Percentiles rank a stretch among this genome's conserved stretches.
Conservation (phyloP, 352 stramenopile species). For the Pythium sp. region DNA sequence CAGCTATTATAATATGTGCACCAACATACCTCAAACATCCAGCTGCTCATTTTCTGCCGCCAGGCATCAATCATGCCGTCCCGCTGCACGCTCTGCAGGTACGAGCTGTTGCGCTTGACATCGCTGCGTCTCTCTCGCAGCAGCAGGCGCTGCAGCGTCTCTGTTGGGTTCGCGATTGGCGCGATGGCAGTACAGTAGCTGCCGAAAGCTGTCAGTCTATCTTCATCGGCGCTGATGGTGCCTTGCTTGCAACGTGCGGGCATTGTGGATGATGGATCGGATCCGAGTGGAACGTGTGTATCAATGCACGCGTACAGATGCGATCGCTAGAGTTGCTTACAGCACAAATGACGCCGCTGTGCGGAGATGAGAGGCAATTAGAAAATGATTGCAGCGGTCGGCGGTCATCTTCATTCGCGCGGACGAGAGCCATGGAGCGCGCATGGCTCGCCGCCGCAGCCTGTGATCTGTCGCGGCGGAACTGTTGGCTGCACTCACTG, state of each 20-base stretch:
- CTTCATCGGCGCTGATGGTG: background rate
- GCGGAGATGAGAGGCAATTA: background rate
- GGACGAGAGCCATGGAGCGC: background rate
- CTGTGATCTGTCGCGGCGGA: conserved; percentile 8
- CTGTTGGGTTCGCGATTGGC: background rate
- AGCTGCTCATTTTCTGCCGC: conserved; percentile 42
- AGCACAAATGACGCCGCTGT: background rate
- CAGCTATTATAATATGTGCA: too few species aligned
- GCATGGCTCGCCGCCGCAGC: background rate
- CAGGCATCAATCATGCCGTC: conserved; percentile 43
- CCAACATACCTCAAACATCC: conserved; percentile 44
- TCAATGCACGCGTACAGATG: background rate
- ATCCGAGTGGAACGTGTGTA: conserved; percentile 1
- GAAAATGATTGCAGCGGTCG: background rate
- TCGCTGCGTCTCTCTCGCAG: conserved; percentile 3
- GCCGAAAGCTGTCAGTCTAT: background rate
- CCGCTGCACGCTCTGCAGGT: conserved; percentile 30
- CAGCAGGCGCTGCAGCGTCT: conserved; percentile 17
- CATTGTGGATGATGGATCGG: background rate
- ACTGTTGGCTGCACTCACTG: conserved; percentile 15
- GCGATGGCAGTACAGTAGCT: background rate
- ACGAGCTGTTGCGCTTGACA: conserved; percentile 14
- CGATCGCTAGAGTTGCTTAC: background rate
- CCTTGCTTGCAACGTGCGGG: background rate
- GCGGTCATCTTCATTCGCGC: conserved; percentile 6